Base-by-base conservation (phyloP, 371 early-diverging fungal genomes). In the Paraphysoderma sedebokerense region DNA sequence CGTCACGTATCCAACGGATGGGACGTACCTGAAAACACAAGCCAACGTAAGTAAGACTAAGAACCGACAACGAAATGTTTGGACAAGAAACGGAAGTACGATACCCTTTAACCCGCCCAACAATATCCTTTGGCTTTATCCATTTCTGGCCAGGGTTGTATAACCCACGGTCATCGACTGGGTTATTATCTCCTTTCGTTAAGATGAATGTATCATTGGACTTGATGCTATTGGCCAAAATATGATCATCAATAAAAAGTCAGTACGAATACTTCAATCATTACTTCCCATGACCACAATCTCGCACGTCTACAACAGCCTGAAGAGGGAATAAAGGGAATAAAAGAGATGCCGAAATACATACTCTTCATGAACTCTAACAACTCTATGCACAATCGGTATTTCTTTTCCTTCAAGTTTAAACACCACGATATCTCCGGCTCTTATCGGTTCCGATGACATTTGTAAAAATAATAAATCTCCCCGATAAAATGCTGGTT, bases 121-220 rank as follows among this genome's bases (percentile, higher is more conserved):
- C 78, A 7, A 95, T 71, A 49, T 91, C 78, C 51, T 88, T 79
- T 38, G 68, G 70, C 53, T 81, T 67, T 54, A 93, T 76, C 95
- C 92, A 95, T 72, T 82, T 74, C 67, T 91, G 87, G 3, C 81
- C 76, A 37, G 59, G 62, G 59, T 86, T 81, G 55, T 98, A 98
- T 30, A 98, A 66, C 6, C 77, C 84, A 23, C 95, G 84, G 61
- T 99, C 99, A 60, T 98, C 87, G 5, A 63, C 66, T n/a, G 56
- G 48, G 65, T 99, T 99, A 63, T 95, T 87, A 65, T 99, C 99
- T 38, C 99, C 99, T 67, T 99, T 99, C 35, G 99, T 99, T 51
- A 98, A 67, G 38, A 96, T 56, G 51, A 60, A 77, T 56, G 89
- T 86, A 51, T 81, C 74, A 4, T 72, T 77, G 15, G 76, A 74